A percentile compares a stretch with the other conserved stretches of the same genome.
These are phyloP conservation scores for Exserohilum turcica DNA, from an alignment of 2,329 filamentous ascomycete genomes.

Conservation along the genomic window DNA sequence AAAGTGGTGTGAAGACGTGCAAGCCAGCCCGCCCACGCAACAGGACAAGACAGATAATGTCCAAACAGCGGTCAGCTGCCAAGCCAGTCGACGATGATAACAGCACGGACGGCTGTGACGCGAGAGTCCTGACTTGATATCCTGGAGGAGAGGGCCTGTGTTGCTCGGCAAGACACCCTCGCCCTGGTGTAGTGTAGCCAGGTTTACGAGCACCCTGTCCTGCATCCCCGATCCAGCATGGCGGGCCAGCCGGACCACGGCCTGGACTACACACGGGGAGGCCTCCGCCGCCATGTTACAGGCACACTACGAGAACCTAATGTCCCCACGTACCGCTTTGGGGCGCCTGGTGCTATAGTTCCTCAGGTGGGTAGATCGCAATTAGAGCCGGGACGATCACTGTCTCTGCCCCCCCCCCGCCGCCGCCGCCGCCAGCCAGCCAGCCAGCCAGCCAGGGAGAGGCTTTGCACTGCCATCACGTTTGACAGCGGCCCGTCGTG, in stretches of 20 bases:
- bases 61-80: conserved; percentile 4
- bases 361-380: not conserved
- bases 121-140: conserved; percentile 1
- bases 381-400: not conserved
- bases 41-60: not conserved
- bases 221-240: conserved; percentile 1
- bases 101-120: conserved; percentile 10
- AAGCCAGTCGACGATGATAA: not conserved
- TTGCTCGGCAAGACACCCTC: conserved; percentile 4
- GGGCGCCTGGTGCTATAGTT: not conserved
- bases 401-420: not conserved
- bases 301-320: conserved; percentile 5
- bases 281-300: conserved; percentile 3
- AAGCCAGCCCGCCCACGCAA: not conserved
- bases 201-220: not conserved
- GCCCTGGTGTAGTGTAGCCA: not conserved
- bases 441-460: too few relatives aligned
- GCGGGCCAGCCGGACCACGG: conserved; percentile 4
- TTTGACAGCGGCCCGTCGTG: not conserved
- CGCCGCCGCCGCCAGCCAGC: too few relatives aligned
- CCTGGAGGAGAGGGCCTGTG: conserved; percentile 2
- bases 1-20: not conserved
- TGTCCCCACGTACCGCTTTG: not conserved
- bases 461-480: not conserved
- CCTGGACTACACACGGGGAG: conserved; percentile 6